Percentiles rank a stretch among this genome's conserved stretches.
phyloP scores from a whole-genome alignment of 2,329 filamentous ascomycete species.

The Tolypocladium tundrense region DNA sequence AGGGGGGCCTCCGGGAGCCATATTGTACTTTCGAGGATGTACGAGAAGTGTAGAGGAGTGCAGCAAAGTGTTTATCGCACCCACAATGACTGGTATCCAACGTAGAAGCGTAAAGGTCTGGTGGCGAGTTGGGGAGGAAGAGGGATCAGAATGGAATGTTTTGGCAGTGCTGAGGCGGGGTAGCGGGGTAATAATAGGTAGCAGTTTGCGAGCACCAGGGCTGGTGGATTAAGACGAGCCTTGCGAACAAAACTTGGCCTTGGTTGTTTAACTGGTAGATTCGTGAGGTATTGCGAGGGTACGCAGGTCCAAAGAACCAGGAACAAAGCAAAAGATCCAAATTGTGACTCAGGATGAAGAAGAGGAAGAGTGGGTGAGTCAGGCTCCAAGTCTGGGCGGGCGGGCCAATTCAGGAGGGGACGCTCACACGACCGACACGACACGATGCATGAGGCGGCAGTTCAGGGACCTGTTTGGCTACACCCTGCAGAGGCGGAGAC shows the following conservation, averaged over 20 bases:
- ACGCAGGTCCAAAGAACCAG: background rate
- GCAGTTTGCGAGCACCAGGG: background rate
- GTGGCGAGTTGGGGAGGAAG: background rate
- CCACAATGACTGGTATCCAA: background rate
- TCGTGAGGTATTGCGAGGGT: background rate
- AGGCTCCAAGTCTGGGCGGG: background rate
- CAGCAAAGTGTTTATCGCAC: background rate
- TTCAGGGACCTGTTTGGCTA: background rate
- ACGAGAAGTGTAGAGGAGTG: too few relatives aligned
- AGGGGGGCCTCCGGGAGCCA: slow-evolving; percentile 33
- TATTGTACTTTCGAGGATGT: slow-evolving; percentile 16
- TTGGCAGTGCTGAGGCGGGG: slow-evolving; percentile 21
- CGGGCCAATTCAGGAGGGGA: background rate
- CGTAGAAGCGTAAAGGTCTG: background rate
- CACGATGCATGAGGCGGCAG: background rate
- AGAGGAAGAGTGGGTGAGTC: background rate
- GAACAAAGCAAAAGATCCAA: background rate
- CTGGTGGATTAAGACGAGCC: background rate
- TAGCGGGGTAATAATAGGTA: slow-evolving; percentile 21
- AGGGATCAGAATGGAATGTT: slow-evolving; percentile 2
- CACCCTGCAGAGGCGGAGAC: background rate
- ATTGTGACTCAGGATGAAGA: background rate
- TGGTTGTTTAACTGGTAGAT: background rate
- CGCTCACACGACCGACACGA: background rate
- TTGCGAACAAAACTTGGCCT: background rate